These are phyloP conservation scores for Nemania sp. DNA, from an alignment of 2,329 filamentous ascomycete species.

Conservation along the genomic window DNA sequence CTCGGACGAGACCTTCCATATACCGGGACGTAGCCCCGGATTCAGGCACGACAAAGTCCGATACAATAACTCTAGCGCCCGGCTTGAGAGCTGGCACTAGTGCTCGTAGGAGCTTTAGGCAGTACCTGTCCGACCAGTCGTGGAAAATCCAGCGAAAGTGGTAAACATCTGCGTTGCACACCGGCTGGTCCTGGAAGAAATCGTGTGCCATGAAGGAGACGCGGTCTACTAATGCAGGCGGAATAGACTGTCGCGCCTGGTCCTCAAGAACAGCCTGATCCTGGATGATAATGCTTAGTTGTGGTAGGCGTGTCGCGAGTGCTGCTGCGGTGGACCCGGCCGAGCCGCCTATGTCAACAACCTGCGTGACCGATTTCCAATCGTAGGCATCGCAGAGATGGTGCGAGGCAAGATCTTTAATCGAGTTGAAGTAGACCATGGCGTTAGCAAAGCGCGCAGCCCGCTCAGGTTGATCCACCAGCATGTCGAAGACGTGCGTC, in stretches of 20 bases:
- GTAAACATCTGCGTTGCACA: slow-evolving; percentile 10
- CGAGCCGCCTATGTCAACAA: slow-evolving; percentile 12
- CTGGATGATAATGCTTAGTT: background rate
- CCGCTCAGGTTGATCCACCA: background rate
- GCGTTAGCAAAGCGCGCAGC: background rate
- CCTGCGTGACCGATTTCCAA: background rate
- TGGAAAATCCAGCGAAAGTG: slow-evolving; percentile 4
- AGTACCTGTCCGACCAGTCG: slow-evolving; percentile 10
- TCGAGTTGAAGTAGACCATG: background rate
- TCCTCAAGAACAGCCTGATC: slow-evolving; percentile 2
- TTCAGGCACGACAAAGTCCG: slow-evolving; percentile 8
- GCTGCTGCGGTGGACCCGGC: background rate
- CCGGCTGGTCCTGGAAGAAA: slow-evolving; percentile 11
- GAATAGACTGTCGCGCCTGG: background rate
- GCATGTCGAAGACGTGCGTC: background rate
- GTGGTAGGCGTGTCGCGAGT: background rate
- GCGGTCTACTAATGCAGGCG: background rate
- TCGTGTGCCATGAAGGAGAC: slow-evolving; percentile 10
- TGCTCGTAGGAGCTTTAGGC: background rate
- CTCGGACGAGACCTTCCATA: background rate
- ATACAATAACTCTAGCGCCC: slow-evolving; percentile 29
- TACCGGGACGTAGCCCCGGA: background rate
- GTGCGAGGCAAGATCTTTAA: background rate
- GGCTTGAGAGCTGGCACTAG: slow-evolving; percentile 22
- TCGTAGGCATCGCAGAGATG: background rate